phyloP scores from a whole-genome alignment of 257 asterid species.

The Phtheirospermum japonicum region DNA sequence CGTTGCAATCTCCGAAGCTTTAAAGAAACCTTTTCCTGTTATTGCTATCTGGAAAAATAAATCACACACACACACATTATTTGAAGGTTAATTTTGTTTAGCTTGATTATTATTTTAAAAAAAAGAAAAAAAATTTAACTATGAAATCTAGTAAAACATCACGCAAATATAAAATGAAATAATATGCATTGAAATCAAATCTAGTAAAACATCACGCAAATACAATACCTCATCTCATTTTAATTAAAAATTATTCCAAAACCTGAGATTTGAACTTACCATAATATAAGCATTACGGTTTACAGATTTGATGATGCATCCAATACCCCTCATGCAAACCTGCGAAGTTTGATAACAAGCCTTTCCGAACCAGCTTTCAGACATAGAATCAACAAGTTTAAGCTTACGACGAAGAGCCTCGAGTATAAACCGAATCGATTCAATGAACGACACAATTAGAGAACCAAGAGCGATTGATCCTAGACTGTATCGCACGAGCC shows the following conservation, averaged over 20 bases:
- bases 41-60: constrained; percentile 71
- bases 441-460: constrained; percentile 62
- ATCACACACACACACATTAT: neutral
- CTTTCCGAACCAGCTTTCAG: constrained; percentile 66
- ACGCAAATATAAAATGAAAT: too few relatives aligned
- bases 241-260: neutral
- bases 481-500: constrained; percentile 75
- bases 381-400: constrained; percentile 55
- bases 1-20: constrained; percentile 90
- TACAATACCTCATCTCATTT: too few relatives aligned
- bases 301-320: constrained; percentile 79
- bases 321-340: constrained; percentile 57
- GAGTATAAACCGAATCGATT: constrained; percentile 81
- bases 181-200: too few relatives aligned
- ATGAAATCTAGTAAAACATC: too few relatives aligned
- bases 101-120: too few relatives aligned
- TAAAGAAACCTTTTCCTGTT: constrained; percentile 88
- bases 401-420: constrained; percentile 92
- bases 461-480: constrained; percentile 97
- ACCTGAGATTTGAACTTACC: constrained; percentile 48
- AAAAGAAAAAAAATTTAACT: too few relatives aligned
- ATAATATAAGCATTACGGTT: constrained; percentile 93
- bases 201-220: too few relatives aligned
- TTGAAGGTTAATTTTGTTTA: neutral
- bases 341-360: constrained; percentile 54